These are phyloP conservation scores for Penicillium sp. DNA, from an alignment of 2,329 filamentous ascomycete genomes.

Conservation along the genomic window DNA sequence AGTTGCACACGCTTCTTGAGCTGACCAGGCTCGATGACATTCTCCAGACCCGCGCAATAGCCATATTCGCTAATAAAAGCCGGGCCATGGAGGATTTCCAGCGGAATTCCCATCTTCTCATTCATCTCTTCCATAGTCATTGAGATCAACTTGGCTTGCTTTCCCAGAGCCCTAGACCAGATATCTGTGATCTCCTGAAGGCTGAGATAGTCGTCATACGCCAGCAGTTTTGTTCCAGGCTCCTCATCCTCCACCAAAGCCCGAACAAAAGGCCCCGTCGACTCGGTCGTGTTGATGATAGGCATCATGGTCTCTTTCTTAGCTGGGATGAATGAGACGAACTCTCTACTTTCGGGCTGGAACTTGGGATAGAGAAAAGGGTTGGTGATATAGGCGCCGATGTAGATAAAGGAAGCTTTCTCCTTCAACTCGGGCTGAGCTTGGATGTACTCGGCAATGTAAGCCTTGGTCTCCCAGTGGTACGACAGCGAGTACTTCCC, in stretches of 20 bases:
- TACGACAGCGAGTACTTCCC: slow-evolving; percentile 57
- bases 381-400: slow-evolving; percentile 2
- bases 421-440: not conserved
- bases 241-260: slow-evolving; percentile 50
- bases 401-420: slow-evolving; percentile 1
- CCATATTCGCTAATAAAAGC: slow-evolving; percentile 48
- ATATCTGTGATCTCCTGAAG: not conserved
- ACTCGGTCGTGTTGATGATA: slow-evolving; percentile 23
- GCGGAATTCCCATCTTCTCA: not conserved
- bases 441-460: slow-evolving; percentile 55
- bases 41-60: slow-evolving; percentile 50
- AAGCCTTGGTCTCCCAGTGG: slow-evolving; percentile 58
- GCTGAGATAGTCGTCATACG: slow-evolving; percentile 51
- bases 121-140: slow-evolving; percentile 4
- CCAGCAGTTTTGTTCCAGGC: slow-evolving; percentile 51
- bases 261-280: slow-evolving; percentile 54
- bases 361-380: not conserved
- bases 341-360: not conserved
- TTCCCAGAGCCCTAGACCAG: not conserved
- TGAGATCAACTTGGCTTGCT: slow-evolving; percentile 1
- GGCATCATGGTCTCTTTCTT: slow-evolving; percentile 5
- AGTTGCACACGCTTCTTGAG: slow-evolving; percentile 36
- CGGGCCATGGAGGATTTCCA: slow-evolving; percentile 31
- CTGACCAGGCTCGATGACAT: slow-evolving; percentile 48
- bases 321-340: not conserved